Evolutionary conservation across 1,284 basidiomycete species (phyloP), one percentile per base, ranked within the genome.

Genomic region (Ceratorhiza oryzae-sativae): DNA sequence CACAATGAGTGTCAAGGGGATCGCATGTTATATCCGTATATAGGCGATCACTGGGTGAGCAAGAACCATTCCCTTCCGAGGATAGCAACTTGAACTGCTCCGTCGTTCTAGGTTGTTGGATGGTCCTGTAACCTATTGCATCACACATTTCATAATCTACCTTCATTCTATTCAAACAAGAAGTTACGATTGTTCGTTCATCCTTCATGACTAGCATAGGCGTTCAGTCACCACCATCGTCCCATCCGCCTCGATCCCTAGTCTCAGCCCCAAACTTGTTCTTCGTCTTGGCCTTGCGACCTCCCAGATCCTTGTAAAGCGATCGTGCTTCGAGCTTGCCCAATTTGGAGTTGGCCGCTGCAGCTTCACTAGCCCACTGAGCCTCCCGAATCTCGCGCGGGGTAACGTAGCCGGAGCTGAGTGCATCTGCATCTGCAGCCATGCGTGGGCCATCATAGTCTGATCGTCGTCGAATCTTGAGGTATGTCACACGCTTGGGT

Each of bases 271-370:
- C 90, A 23, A 91, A 80, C 78, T 92, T 94, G 58, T 81, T 84
- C 80, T 89, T 92, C 4, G 76, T 75, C 74, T 82, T 81, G 9
- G 87, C 83, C 82, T 95, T 96, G 74, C 94, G 85, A 10, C 94
- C 94, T 20, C 90, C 90, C 8, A 95, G 82, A 68, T 93, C 91
- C 82, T 95, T 95, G 82, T 96, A 96, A 84, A 90, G 89, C 77
- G 90, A 90, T 45, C 94, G 85, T 87, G 94, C 93, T 79, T 94
- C 92, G 1, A 87, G 72, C 80, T 94, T 95, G 45, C 86, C 86
- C 46, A 90, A 91, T 18, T 81, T 83, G 20, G 84, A 81, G 15
- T 82, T 76, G 0, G 80, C 79, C 63, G 89, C 86, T 1, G 84
- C 84, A 76, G 90, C 90, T 46, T 71, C 65, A 53, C 79, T 74